Percentiles rank a stretch among this genome's conserved stretches.
phyloP scores from a whole-genome alignment of 2,329 filamentous ascomycete species.

The Sordariomycetes sp. region DNA sequence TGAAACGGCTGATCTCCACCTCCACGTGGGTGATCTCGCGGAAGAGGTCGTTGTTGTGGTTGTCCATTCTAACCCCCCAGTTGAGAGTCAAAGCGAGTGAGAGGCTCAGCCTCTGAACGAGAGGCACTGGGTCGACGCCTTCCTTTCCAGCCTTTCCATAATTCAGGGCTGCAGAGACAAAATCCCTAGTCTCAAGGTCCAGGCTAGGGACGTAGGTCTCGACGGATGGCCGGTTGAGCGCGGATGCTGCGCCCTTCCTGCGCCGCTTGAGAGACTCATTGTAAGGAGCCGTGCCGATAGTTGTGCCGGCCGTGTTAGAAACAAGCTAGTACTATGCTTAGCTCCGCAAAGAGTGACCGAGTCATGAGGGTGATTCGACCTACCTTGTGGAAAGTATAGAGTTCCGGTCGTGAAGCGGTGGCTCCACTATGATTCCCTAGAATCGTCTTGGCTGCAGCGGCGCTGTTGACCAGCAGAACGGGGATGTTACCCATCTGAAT shows the following conservation, averaged over 20 bases:
- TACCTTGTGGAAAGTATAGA: conserved; percentile 50
- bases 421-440: conserved; percentile 43
- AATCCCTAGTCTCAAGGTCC: conserved; percentile 51
- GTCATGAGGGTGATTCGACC: not conserved
- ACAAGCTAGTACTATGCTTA: conserved; percentile 32
- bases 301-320: conserved; percentile 55
- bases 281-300: conserved; percentile 58
- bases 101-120: not conserved
- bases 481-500: conserved; percentile 47
- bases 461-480: conserved; percentile 44
- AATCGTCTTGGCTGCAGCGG: conserved; percentile 35
- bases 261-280: conserved; percentile 53
- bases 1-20: conserved; percentile 47
- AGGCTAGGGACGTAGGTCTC: conserved; percentile 52
- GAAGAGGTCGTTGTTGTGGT: conserved; percentile 49
- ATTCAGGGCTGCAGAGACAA: conserved; percentile 56
- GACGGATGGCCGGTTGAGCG: conserved; percentile 54
- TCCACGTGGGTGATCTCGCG: conserved; percentile 53
- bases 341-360: not conserved
- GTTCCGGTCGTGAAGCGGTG: conserved; percentile 42
- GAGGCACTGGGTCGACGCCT: not conserved
- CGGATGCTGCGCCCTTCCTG: conserved; percentile 54
- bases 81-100: not conserved
- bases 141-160: conserved; percentile 17
- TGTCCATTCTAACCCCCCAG: conserved; percentile 47